Evolutionary conservation across 768 basidiomycete genomes (phyloP).

Genomic region (Panaeolus papilionaceus): DNA sequence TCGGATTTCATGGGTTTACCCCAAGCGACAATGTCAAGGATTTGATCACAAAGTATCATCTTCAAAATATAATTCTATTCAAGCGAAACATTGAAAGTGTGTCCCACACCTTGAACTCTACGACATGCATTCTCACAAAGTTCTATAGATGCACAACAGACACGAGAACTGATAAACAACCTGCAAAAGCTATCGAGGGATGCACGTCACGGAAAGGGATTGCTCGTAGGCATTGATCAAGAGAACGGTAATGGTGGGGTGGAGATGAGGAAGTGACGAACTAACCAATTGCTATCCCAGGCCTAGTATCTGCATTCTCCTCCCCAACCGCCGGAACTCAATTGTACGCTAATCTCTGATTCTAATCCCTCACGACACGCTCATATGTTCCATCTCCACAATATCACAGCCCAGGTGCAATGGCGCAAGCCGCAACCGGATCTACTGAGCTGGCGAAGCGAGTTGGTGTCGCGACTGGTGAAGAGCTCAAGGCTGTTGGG

Average conservation of each 20-base stretch:
- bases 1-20: slow-evolving; percentile 69
- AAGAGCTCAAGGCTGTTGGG: slow-evolving; percentile 63
- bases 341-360: slow-evolving; percentile 52
- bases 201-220: slow-evolving; percentile 58
- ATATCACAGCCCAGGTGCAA: slow-evolving; percentile 66
- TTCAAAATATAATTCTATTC: slow-evolving; percentile 75
- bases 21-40: slow-evolving; percentile 56
- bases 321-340: slow-evolving; percentile 64
- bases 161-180: slow-evolving; percentile 50
- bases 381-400: not conserved
- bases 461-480: slow-evolving; percentile 53
- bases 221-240: slow-evolving; percentile 77
- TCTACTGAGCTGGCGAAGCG: slow-evolving; percentile 49
- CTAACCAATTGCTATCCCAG: slow-evolving; percentile 37
- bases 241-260: slow-evolving; percentile 58
- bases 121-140: not conserved
- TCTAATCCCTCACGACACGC: not conserved
- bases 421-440: slow-evolving; percentile 69
- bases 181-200: slow-evolving; percentile 63
- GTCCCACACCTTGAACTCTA: slow-evolving; percentile 14
- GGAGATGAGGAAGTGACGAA: not conserved
- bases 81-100: slow-evolving; percentile 67
- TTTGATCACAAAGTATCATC: slow-evolving; percentile 66
- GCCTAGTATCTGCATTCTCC: slow-evolving; percentile 74
- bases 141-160: slow-evolving; percentile 54